Base-by-base conservation (phyloP, 768 basidiomycete genomes). In the Boletellus ananas region DNA sequence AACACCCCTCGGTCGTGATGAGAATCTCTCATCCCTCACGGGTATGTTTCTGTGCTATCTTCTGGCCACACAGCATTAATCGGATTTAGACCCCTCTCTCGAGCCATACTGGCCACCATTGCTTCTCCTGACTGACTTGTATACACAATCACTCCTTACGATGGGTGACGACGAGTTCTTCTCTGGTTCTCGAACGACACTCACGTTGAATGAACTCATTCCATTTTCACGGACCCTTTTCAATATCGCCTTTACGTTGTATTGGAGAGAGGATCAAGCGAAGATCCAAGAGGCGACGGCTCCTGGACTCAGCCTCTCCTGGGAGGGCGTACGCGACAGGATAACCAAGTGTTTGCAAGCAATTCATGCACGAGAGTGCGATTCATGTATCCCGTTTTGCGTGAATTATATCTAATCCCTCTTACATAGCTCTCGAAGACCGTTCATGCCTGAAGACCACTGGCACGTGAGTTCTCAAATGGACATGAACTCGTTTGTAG, bases 161-260 rank as follows among this genome's bases (percentile, higher is more conserved):
- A 90, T 98, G 79, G 90, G 90, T 1, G 96, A 99, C 59, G 95
- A 97, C 68, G 96, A 98, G 65, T 98, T 98, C 72, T 96, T 96
- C 64, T 80, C 83, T 2, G 53, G 50, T 43, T 62, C 68, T n/a
- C 72, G 84, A 17, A 95, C 94, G 54, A 88, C 94, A 0, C 76
- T 98, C 2, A 74, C 77, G 0, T 65, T 94, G 8, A 91, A 95
- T 58, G 96, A 98, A 56, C 76, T 97, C 18, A 70, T 75, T 29
- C 73, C 78, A 4, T 81, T 95, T 52, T 87, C 85, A 14, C 78
- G 80, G n/a, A 80, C 90, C 52, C 72, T 95, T 54, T 67, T 95
- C 47, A 88, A 94, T 60, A 78, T 94, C 43, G 90, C 87, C 2
- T 96, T 93, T 62, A 76, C 81, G 46, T 74, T 94, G 14, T 87